Base-by-base conservation (phyloP, 768 basidiomycete genomes). In the Daedaleopsis nitida region DNA sequence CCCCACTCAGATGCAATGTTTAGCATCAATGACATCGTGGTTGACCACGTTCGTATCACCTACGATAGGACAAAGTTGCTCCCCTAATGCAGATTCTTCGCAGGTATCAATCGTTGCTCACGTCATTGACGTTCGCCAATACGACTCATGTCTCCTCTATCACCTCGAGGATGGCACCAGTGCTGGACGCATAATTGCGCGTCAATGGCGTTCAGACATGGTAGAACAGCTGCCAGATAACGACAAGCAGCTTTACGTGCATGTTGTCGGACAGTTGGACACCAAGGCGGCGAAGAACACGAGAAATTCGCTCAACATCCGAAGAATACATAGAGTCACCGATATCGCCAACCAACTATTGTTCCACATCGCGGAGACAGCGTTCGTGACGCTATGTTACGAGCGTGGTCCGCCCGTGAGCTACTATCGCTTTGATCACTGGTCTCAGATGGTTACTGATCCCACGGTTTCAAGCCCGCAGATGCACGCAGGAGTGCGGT, bases 91-190 rank as follows among this genome's bases (percentile, higher is more conserved):
- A 65, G 71, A 14, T 62, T 70, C 16, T 44, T 39, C 13, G n/a
- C 64, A 81, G 72, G 70, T 88, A n/a, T 73, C 76, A 43, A 77
- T 86, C 64, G 85, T 86, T 27, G 85, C 84, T 1, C 75, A 77
- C 63, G 69, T 76, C 12, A 59, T 69, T 43, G 62, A 68, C 1
- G 68, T 73, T 3, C 55, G 58, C 1, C 72, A 53, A 16, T 59
- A 24, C 24, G 21, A 24, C 11, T 35, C 34, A 4, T 51, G 42
- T 1, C 32, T 55, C 2, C 13, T 54, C 13, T 47, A 60, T 10
- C 42, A 55, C 2, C 38, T 65, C 13, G 77, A 78, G 51, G 80
- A 81, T 58, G 80, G 80, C 5, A 76, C 75, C 32, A 67, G 68
- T 24, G 6, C 3, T 17, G 39, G 21, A 14, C 51, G 63, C 27